Conservation (phyloP, 1,284 basidiomycete species). For the Moniliophthora roreri region DNA sequence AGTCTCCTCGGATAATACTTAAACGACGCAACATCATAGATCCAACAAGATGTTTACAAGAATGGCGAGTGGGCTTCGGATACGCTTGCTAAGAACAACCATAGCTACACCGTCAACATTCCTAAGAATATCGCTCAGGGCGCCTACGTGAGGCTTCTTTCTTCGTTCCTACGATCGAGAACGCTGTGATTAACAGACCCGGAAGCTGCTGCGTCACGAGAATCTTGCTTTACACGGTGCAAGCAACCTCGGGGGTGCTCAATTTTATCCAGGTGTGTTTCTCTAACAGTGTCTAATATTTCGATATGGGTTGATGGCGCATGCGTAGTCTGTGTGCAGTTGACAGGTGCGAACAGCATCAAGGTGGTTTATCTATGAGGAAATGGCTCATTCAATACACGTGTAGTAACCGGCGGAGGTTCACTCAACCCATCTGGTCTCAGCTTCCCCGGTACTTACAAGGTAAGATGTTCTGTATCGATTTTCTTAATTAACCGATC, state of each 20-base stretch:
- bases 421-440: slow-evolving; percentile 32
- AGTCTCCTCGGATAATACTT: too few species aligned
- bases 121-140: slow-evolving; percentile 34
- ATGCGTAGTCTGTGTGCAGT: slow-evolving; percentile 28
- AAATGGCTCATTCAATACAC: not conserved
- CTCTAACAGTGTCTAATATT: not conserved
- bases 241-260: slow-evolving; percentile 30
- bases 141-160: slow-evolving; percentile 26
- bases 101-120: slow-evolving; percentile 32
- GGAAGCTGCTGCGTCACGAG: slow-evolving; percentile 35
- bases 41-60: slow-evolving; percentile 31
- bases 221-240: slow-evolving; percentile 35
- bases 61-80: slow-evolving; percentile 36
- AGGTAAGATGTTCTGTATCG: slow-evolving; percentile 14
- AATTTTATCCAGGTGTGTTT: slow-evolving; percentile 33
- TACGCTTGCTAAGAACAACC: slow-evolving; percentile 30
- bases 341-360: slow-evolving; percentile 20
- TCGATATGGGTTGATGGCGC: not conserved
- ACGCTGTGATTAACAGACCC: not conserved
- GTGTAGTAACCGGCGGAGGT: slow-evolving; percentile 32
- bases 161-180: not conserved
- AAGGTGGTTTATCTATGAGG: not conserved
- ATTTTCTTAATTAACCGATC: not conserved
- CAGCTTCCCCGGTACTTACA: slow-evolving; percentile 36
- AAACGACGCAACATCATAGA: too few species aligned